phyloP scores from a whole-genome alignment of 768 basidiomycete species.

The Suillus clintonianus region DNA sequence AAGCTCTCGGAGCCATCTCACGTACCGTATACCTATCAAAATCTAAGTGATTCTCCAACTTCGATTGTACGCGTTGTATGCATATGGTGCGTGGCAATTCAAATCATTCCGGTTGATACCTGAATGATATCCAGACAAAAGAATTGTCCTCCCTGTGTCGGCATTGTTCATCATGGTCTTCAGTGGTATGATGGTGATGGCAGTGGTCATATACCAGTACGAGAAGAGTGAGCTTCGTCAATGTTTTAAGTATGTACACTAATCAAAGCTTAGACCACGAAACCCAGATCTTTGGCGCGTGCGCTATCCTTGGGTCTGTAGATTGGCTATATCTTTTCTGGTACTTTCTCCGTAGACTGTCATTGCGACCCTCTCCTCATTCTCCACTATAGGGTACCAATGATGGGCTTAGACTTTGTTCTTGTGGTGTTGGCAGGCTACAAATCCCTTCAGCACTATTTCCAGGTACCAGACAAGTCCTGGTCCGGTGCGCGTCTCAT shows the following conservation, averaged over 20 bases:
- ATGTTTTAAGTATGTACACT: background rate
- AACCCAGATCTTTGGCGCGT: background rate
- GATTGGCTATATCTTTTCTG: conserved; percentile 10
- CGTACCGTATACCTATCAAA: background rate
- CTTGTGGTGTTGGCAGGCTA: conserved; percentile 6
- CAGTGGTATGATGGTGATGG: conserved; percentile 1
- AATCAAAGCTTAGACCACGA: background rate
- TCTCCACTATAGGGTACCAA: background rate
- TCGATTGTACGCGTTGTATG: conserved; percentile 3
- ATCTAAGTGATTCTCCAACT: conserved; percentile 1
- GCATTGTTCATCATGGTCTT: conserved; percentile 1
- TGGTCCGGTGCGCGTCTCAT: conserved; percentile 10
- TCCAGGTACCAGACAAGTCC: conserved; percentile 1
- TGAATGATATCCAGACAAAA: background rate
- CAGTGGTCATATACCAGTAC: background rate
- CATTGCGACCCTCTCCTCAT: background rate
- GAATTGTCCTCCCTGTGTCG: conserved; percentile 1
- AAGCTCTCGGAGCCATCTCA: background rate
- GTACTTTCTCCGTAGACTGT: background rate
- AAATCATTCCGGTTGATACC: background rate
- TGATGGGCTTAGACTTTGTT: conserved; percentile 6
- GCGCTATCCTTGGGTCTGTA: background rate
- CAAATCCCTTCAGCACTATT: conserved; percentile 9
- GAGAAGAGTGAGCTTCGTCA: background rate
- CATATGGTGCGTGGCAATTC: background rate